These are phyloP conservation scores for Saccharomycopsis hybrid DNA, from an alignment of 1,139 yeast species.

Conservation along the genomic window DNA sequence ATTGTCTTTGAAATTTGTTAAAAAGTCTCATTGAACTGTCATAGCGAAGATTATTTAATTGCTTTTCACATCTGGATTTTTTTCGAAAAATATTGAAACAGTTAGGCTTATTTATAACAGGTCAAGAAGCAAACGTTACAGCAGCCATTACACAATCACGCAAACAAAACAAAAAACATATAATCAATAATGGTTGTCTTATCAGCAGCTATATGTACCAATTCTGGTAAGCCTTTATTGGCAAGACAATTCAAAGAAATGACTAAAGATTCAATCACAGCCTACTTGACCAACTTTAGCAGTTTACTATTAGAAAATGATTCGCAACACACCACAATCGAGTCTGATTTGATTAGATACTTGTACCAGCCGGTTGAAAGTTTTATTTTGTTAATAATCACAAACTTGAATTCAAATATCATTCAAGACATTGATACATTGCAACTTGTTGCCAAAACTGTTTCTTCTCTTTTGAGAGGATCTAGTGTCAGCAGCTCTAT, in stretches of 20 bases:
- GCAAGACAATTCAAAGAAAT: slow-evolving; percentile 91
- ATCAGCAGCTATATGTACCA: slow-evolving; percentile 93
- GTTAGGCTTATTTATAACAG: too few relatives aligned
- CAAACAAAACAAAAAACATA: too few relatives aligned
- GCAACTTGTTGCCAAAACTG: slow-evolving; percentile 76
- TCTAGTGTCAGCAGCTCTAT: slow-evolving; percentile 29
- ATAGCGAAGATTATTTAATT: too few relatives aligned
- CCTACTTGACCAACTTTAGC: slow-evolving; percentile 82
- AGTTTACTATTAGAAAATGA: slow-evolving; percentile 63
- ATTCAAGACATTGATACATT: slow-evolving; percentile 92
- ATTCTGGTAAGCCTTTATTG: slow-evolving; percentile 88
- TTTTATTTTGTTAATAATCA: slow-evolving; percentile 82
- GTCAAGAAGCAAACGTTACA: too few relatives aligned
- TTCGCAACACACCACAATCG: slow-evolving; percentile 90
- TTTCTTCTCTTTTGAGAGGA: slow-evolving; percentile 61
- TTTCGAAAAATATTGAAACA: too few relatives aligned
- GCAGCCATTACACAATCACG: too few relatives aligned
- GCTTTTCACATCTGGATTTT: too few relatives aligned
- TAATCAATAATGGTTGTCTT: slow-evolving; percentile 65
- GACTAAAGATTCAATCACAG: slow-evolving; percentile 79
- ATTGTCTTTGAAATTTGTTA: too few relatives aligned
- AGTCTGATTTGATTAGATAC: slow-evolving; percentile 86
- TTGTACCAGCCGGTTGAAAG: slow-evolving; percentile 97
- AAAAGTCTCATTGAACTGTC: too few relatives aligned
- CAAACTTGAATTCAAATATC: slow-evolving; percentile 87